Percentiles rank a stretch among this genome's conserved stretches.
phyloP scores from a whole-genome alignment of 2,329 filamentous ascomycete species.

The Xylariaceae sp. region DNA sequence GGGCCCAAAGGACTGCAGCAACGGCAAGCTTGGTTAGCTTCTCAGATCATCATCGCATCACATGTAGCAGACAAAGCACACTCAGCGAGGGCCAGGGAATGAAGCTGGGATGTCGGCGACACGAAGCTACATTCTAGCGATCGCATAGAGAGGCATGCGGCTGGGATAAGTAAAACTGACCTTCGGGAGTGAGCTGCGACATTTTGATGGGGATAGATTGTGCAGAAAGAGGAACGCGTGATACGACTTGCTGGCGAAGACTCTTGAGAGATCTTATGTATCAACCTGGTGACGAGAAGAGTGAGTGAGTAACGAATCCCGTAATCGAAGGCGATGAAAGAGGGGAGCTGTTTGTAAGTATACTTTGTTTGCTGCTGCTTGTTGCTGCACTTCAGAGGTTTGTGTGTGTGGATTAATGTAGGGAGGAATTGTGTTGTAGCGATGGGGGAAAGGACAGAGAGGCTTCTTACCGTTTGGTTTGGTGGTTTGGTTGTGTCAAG shows the following conservation, averaged over 20 bases:
- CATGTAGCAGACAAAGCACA: background rate
- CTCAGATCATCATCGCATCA: background rate
- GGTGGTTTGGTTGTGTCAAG: background rate
- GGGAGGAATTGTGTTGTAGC: background rate
- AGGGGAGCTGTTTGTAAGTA: background rate
- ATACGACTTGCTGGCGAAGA: background rate
- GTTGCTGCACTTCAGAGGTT: too few species aligned
- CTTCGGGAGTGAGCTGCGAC: slow-evolving; percentile 37
- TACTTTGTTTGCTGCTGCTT: background rate
- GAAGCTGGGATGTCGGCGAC: background rate
- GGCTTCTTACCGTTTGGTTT: background rate
- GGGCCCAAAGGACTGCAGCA: slow-evolving; percentile 83
- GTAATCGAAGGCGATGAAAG: background rate
- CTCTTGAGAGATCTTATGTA: background rate
- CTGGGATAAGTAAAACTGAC: slow-evolving; percentile 26
- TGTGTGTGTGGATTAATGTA: background rate
- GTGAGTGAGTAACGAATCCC: slow-evolving; percentile 1
- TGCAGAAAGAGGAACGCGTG: background rate
- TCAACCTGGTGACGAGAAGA: slow-evolving; percentile 2
- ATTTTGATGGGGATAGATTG: slow-evolving; percentile 19
- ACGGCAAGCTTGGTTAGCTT: slow-evolving; percentile 9
- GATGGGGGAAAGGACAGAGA: background rate
- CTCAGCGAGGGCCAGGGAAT: background rate
- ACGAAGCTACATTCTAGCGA: background rate
- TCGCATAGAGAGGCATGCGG: slow-evolving; percentile 3